Evolutionary conservation across 78 protist genomes (phyloP).

Genomic region (Polysphondylium violaceum): DNA sequence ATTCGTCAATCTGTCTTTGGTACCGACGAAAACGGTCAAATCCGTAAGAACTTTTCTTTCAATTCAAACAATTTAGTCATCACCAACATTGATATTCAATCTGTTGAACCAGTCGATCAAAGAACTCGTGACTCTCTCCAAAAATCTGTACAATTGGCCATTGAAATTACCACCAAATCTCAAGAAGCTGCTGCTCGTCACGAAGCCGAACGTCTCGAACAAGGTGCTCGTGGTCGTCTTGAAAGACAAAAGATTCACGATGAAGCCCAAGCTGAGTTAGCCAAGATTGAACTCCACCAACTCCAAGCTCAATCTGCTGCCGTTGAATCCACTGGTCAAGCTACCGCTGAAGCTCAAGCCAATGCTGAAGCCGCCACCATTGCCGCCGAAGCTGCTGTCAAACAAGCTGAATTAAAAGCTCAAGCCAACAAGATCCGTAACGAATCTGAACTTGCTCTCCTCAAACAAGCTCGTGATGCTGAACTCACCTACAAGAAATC

Average conservation of each 20-base stretch:
- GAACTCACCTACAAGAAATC: slow-evolving; percentile 76
- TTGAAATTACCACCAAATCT: slow-evolving; percentile 95
- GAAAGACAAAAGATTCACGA: slow-evolving; percentile 91
- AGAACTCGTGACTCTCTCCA: slow-evolving; percentile 93
- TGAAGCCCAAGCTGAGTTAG: slow-evolving; percentile 87
- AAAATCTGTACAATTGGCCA: slow-evolving; percentile 91
- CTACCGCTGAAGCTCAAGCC: slow-evolving; percentile 92
- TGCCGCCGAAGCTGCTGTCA: slow-evolving; percentile 87
- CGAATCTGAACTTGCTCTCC: slow-evolving; percentile 73
- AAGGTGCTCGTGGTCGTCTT: slow-evolving; percentile 90
- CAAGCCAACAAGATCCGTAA: slow-evolving; percentile 86
- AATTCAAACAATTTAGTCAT: slow-evolving; percentile 90
- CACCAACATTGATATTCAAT: slow-evolving; percentile 95
- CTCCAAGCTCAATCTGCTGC: slow-evolving; percentile 88
- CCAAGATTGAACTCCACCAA: slow-evolving; percentile 78
- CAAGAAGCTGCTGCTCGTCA: slow-evolving; percentile 94
- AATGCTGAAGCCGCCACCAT: slow-evolving; percentile 90
- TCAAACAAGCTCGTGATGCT: slow-evolving; percentile 68
- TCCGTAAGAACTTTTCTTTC: slow-evolving; percentile 76
- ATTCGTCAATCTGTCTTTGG: slow-evolving; percentile 94
- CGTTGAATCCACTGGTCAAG: slow-evolving; percentile 89
- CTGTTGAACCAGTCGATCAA: slow-evolving; percentile 97
- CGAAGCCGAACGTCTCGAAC: slow-evolving; percentile 90
- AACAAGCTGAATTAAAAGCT: slow-evolving; percentile 88
- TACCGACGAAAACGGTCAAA: slow-evolving; percentile 66